Base-by-base conservation (phyloP, 345 rosid species). In the Dimocarpus longan region DNA sequence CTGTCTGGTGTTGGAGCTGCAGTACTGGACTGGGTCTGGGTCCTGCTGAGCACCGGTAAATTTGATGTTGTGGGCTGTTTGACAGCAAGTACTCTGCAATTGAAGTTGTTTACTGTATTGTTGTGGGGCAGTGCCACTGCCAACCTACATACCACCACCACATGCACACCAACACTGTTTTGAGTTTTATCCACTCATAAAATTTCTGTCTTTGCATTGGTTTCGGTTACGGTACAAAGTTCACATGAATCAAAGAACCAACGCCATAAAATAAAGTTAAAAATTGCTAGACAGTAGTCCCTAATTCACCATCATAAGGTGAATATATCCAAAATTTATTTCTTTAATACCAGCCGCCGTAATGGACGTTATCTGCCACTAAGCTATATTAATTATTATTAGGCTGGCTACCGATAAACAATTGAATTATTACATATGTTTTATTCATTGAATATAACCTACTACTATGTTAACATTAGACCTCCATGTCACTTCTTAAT, bases 71-170 rank as follows among this genome's bases (percentile, higher is more conserved):
- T 69, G 48, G 91, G 89, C 19, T 89, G 92, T 71, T 84, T 93
- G 70, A 93, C 83, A n/a, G 91, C 95, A 28, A 91, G 81, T 6
- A 93, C 89, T 80, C 86, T 91, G 82, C 97, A 93, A 57, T 82
- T 84, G 11, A 91, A 86, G 67, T 57, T 74, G 83, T 40, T 84
- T 48, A 86, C 82, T 69, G 79, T 78, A 44, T 85, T 79, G 46
- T 65, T 76, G 26, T 88, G 91, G 81, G 83, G 77, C 93, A 85
- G 40, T 9, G 91, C 93, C 90, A 84, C n/a, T n/a, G n/a, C n/a
- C n/a, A n/a, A 87, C 91, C 97, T 93, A 81, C 8, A 56, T 42
- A 42, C 44, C 56, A 65, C 68, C 12, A 4, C 64, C 48, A 64
- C 22, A 73, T 28, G 16, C 39, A 22, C 4, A 54, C 18, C 71